Percentiles rank a stretch among this genome's conserved stretches.
Conservation (phyloP, 345 rosid genomes). For the Hevea brasiliensis region DNA sequence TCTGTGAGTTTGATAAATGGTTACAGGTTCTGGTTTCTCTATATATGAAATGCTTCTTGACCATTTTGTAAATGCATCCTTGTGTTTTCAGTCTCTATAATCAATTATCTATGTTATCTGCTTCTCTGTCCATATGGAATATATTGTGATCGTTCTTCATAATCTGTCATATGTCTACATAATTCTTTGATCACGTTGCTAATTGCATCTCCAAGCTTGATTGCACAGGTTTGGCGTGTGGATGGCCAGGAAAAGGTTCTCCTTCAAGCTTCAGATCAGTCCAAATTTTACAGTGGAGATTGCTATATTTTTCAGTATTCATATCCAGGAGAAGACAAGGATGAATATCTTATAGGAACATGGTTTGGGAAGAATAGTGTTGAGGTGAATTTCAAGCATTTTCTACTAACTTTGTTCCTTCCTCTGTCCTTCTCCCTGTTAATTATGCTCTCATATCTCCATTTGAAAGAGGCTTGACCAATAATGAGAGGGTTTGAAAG, state of each 20-base stretch:
- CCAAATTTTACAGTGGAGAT: conserved; percentile 84
- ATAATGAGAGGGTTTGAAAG: not conserved
- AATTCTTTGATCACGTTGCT: conserved; percentile 11
- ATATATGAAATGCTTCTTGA: not conserved
- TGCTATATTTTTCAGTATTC: conserved; percentile 88
- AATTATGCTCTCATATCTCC: not conserved
- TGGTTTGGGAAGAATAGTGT: conserved; percentile 93
- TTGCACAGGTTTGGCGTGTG: conserved; percentile 81
- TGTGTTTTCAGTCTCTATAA: not conserved
- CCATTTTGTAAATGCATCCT: not conserved
- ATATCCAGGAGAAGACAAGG: conserved; percentile 90
- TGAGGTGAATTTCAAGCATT: conserved; percentile 53
- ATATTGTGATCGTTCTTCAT: not conserved
- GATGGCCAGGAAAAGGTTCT: conserved; percentile 67
- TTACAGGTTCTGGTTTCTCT: not conserved
- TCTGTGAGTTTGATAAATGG: not conserved
- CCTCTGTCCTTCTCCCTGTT: not conserved
- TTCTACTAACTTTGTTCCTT: not conserved
- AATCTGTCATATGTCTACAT: not conserved
- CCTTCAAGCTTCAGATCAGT: conserved; percentile 78
- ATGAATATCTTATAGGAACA: conserved; percentile 84
- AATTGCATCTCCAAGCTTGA: conserved; percentile 13
- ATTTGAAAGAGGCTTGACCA: not conserved
- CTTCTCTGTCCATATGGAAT: not conserved
- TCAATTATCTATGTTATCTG: too few relatives aligned